A percentile compares a stretch with the other conserved stretches of the same genome.
Conservation (phyloP, 345 rosid species). For the Bretschneidera sinensis region DNA sequence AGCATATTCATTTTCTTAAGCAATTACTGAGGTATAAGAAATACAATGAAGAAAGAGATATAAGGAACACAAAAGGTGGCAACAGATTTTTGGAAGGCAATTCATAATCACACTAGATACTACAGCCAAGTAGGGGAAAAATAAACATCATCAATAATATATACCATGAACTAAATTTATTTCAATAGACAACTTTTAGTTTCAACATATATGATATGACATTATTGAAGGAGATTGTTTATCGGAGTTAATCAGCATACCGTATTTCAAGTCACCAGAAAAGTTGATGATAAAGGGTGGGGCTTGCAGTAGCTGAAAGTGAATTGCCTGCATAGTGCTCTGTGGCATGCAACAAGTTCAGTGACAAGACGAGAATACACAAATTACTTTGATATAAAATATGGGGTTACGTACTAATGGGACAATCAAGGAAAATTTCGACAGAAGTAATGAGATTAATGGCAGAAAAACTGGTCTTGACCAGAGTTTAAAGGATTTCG, state of each 20-base stretch:
- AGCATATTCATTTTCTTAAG: not conserved
- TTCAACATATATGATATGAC: conserved; percentile 8
- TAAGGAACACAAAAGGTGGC: conserved; percentile 1
- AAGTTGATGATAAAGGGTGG: conserved; percentile 60
- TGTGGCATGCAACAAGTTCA: conserved; percentile 27
- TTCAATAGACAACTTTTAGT: conserved; percentile 1
- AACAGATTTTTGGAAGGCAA: conserved; percentile 1
- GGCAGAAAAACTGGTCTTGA: conserved; percentile 56
- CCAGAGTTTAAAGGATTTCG: conserved; percentile 65
- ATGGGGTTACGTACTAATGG: conserved; percentile 61
- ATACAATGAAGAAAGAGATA: not conserved
- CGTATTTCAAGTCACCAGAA: conserved; percentile 88
- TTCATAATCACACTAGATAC: not conserved
- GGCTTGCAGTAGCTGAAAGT: conserved; percentile 76
- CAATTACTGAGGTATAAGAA: not conserved
- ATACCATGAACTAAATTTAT: too few species aligned
- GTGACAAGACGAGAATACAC: conserved; percentile 8
- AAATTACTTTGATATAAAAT: not conserved
- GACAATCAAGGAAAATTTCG: conserved; percentile 70
- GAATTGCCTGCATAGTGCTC: conserved; percentile 78
- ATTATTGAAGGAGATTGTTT: not conserved
- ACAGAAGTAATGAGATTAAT: conserved; percentile 61
- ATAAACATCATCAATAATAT: not conserved
- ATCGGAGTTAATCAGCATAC: conserved; percentile 29
- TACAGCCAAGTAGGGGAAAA: not conserved